Base-by-base conservation (phyloP, 2,329 filamentous ascomycete species). In the Esteya vermicola region DNA sequence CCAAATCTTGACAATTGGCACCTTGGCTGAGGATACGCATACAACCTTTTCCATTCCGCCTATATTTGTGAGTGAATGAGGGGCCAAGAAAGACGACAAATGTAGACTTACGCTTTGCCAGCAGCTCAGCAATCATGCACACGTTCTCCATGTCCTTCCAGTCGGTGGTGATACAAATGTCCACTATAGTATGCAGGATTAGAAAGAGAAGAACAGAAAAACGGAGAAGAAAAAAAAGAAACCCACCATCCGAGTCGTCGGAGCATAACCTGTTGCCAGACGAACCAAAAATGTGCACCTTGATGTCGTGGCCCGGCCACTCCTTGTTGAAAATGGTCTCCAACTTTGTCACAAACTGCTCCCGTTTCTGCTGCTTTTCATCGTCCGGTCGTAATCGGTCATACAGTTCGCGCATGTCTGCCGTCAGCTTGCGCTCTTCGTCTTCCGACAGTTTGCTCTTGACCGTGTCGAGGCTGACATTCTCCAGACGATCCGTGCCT, bases 1-100 rank as follows among this genome's bases (percentile, higher is more conserved):
- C 88, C 91, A 98, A 41, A 94, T 84, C 65, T 96, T 96, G 50
- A 98, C 91, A 53, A 98, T 98, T 4, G 91, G 89, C 13, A 98
- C 91, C 60, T 95, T 96, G 44, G 91, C 91, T 32, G 82, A 84
- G 22, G 85, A 85, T 39, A 96, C 85, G 57, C 91, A 98, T 20
- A 95, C 83, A 1, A 98, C 86, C 52, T 85, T 85, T 58, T 96
- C 75, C 91, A 98, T 98, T 30, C 89, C 89, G 64, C 85, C 89
- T 75, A 47, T 8, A 34, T 22, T 13, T 27, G 25, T 8, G 25
- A 27, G 25, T 27, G 28, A 8, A 21, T 20, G 19, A 31, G 10
- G 32, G 9, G 19, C 4, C 14, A 19, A 13, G 13, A 34, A 31
- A 13, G 20, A 18, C 23, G 31, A 26, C 40, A 39, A 38, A 9